phyloP scores from a whole-genome alignment of 177 flowering plant species.

The Vitis hybrid region DNA sequence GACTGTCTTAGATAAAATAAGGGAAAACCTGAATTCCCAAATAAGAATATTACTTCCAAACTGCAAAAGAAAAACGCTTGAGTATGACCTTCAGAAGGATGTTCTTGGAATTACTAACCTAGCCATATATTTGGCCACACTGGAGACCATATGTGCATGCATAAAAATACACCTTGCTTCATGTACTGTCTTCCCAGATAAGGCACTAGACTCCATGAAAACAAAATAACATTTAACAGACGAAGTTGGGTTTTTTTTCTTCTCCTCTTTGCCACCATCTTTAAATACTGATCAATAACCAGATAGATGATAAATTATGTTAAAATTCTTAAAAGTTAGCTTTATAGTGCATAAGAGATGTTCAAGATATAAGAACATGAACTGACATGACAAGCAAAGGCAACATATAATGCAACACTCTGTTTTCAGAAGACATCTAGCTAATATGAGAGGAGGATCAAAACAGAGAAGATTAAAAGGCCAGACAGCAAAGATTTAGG shows the following conservation, averaged over 20 bases:
- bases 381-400: too few species aligned
- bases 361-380: too few species aligned
- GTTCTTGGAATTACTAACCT: slow-evolving; percentile 42
- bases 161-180: slow-evolving; percentile 72
- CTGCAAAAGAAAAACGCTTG: background rate
- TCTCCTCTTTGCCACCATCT: slow-evolving; percentile 80
- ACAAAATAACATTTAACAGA: slow-evolving; percentile 75
- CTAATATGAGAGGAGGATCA: too few species aligned
- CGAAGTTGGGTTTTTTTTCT: slow-evolving; percentile 47
- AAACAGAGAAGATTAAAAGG: too few species aligned
- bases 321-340: too few species aligned
- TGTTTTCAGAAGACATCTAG: too few species aligned
- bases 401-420: too few species aligned
- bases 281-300: slow-evolving; percentile 62
- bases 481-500: too few species aligned
- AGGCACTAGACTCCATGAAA: slow-evolving; percentile 45
- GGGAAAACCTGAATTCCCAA: slow-evolving; percentile 62
- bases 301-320: background rate
- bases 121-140: slow-evolving; percentile 64
- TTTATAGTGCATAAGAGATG: too few species aligned
- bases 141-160: slow-evolving; percentile 68
- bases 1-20: slow-evolving; percentile 74
- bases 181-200: slow-evolving; percentile 34
- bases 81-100: background rate
- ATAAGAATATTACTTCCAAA: background rate